These are phyloP conservation scores for Pulveroboletus ravenelii DNA, from an alignment of 768 basidiomycete species.

Conservation along the genomic window DNA sequence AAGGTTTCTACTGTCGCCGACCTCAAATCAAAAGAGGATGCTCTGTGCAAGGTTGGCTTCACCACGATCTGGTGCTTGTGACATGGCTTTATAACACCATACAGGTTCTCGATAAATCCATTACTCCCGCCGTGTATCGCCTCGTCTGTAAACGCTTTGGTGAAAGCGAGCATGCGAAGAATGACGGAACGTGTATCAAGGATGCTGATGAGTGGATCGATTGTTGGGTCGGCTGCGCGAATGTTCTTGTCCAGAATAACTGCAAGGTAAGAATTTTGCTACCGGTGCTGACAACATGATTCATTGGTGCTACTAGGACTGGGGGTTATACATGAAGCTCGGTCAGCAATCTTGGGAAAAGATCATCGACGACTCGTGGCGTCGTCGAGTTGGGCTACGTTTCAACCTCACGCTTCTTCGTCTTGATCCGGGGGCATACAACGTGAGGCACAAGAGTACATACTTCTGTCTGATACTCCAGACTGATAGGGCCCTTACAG, in stretches of 20 bases:
- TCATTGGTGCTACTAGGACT: constrained; percentile 40
- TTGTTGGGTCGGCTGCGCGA: constrained; percentile 71
- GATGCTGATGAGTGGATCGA: constrained; percentile 58
- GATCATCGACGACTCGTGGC: constrained; percentile 47
- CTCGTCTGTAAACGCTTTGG: constrained; percentile 48
- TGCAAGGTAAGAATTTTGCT: constrained; percentile 33
- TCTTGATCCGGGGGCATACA: constrained; percentile 58
- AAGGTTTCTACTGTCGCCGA: constrained; percentile 22
- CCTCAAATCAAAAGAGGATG: constrained; percentile 41
- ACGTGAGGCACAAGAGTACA: constrained; percentile 34
- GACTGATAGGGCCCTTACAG: constrained; percentile 29
- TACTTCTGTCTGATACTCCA: neutral
- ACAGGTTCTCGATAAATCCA: constrained; percentile 46
- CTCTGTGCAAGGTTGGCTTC: constrained; percentile 45
- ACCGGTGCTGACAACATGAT: neutral
- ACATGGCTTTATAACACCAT: neutral
- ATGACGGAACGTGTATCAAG: constrained; percentile 17
- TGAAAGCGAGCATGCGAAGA: constrained; percentile 23
- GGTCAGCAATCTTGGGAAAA: constrained; percentile 52
- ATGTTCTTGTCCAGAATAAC: constrained; percentile 52
- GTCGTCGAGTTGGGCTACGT: constrained; percentile 56
- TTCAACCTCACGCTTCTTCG: constrained; percentile 55
- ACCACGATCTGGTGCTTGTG: neutral
- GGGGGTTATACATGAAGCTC: constrained; percentile 53
- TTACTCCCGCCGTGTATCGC: constrained; percentile 52